Conservation (phyloP, 2,329 filamentous ascomycete species). For the Nakataea oryzae region DNA sequence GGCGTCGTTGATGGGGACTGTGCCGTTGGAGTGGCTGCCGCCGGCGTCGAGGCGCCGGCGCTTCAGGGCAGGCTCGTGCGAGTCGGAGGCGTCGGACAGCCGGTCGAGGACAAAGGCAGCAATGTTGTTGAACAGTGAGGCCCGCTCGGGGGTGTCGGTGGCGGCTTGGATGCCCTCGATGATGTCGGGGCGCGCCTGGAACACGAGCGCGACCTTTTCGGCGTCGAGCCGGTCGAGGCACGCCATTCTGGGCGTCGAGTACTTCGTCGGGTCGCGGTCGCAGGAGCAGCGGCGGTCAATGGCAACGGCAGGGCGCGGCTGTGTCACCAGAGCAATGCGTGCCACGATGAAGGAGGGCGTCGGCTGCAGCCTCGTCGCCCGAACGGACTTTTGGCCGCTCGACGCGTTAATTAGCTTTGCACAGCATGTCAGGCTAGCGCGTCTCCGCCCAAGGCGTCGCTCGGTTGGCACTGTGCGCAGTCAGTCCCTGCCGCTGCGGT, state of each 20-base stretch:
- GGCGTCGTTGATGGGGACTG: conserved; percentile 7
- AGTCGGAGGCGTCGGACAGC: conserved; percentile 18
- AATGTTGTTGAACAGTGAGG: conserved; percentile 47
- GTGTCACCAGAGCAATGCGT: too few relatives aligned
- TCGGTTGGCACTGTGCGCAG: too few relatives aligned
- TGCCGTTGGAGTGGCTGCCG: conserved; percentile 9
- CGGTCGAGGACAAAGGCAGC: conserved; percentile 37
- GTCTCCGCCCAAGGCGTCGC: too few relatives aligned
- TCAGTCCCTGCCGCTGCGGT: too few relatives aligned
- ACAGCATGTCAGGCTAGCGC: too few relatives aligned
- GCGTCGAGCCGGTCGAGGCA: conserved; percentile 31
- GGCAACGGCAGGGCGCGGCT: background rate
- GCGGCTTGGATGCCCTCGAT: conserved; percentile 39
- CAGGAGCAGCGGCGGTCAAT: background rate
- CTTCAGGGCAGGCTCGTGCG: conserved; percentile 38
- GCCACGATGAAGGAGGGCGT: too few relatives aligned
- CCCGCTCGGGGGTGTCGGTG: conserved; percentile 39
- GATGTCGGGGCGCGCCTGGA: conserved; percentile 46
- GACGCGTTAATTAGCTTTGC: conserved; percentile 1
- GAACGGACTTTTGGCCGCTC: background rate
- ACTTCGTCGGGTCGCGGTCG: too few relatives aligned
- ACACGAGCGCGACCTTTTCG: conserved; percentile 39
- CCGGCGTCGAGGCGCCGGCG: conserved; percentile 36
- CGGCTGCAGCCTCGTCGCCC: background rate
- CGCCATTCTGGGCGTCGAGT: background rate